Percentiles rank a stretch among this genome's conserved stretches.
Evolutionary conservation across 352 stramenopile genomes (phyloP).

Genomic region (Pythium monospermum): DNA sequence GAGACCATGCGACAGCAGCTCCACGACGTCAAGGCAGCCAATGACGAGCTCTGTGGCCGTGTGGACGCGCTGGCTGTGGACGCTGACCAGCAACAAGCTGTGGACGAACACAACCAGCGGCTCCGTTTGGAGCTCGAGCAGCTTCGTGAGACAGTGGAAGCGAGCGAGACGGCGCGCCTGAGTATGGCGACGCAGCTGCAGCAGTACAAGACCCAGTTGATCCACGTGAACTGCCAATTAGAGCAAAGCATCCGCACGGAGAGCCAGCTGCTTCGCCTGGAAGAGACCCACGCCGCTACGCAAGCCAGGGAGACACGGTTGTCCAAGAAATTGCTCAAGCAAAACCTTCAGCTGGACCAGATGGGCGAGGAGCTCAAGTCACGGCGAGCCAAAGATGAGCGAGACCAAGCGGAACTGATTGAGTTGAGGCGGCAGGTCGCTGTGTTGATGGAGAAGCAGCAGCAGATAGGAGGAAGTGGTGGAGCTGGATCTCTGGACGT

Average conservation of each 20-base stretch:
- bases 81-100: background rate
- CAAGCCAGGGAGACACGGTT: constrained; percentile 11
- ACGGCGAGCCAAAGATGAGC: constrained; percentile 18
- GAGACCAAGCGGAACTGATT: constrained; percentile 20
- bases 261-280: constrained; percentile 15
- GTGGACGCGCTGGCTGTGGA: background rate
- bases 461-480: background rate
- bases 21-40: background rate
- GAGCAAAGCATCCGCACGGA: constrained; percentile 21
- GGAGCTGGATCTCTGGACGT: constrained; percentile 11
- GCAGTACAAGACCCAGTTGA: constrained; percentile 12
- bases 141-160: background rate
- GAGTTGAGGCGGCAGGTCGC: constrained; percentile 29
- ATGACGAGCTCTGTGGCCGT: background rate
- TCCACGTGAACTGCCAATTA: constrained; percentile 21
- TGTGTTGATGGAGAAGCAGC: constrained; percentile 29
- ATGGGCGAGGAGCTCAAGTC: constrained; percentile 9
- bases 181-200: constrained; percentile 3
- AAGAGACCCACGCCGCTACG: constrained; percentile 12
- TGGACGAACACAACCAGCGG: background rate
- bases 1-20: constrained; percentile 2
- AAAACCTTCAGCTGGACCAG: constrained; percentile 26
- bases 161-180: background rate
- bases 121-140: background rate
- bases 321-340: constrained; percentile 32